Base-by-base conservation (phyloP, 2,329 filamentous ascomycete genomes). In the Periconia digitata region DNA sequence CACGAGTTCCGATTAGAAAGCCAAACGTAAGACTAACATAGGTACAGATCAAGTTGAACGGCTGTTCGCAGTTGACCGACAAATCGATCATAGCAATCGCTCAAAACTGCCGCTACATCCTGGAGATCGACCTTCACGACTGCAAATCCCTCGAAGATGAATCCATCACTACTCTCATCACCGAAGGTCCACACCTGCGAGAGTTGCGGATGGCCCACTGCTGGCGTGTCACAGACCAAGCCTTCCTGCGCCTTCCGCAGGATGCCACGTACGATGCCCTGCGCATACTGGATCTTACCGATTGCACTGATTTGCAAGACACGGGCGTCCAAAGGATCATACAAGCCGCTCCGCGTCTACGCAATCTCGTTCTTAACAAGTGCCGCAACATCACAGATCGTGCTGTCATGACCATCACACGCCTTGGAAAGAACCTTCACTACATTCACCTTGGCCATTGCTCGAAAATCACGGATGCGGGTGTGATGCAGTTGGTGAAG, bases 371-470 rank as follows among this genome's bases (percentile, higher is more conserved):
- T 6, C 81, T 99, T 15, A 90, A 92, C 55, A 99, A 99, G 74
- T 99, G 94, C 72, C 84, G 88, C 55, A 87, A 92, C 63, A 89
- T 99, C 63, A 97, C 94, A 1, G 92, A 99, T 72, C 81, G 83
- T 40, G 87, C 92, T 8, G 91, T 99, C 8, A 79, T 87, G 59
- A 87, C 92, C 47, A 97, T 99, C 55, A 87, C 91, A 47, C 86
- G 84, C 60, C 80, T 99, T 3, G 91, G 92, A 53, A 97, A 96
- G 77, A 99, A 97, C 62, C 76, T 99, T 46, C 94, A 99, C 71
- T 97, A 96, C 69, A 86, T 99, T 44, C 94, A 99, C 66, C 80
- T 99, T 2, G 94, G 94, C 8, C 94, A 99, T 70, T 99, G 94
- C 71, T 84, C 84, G 22, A 85, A 92, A 40, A 92, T 99, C 64